A percentile compares a stretch with the other conserved stretches of the same genome.
These are phyloP conservation scores for Narthecium ossifragum DNA, from an alignment of 106 monocot species.

Conservation along the genomic window DNA sequence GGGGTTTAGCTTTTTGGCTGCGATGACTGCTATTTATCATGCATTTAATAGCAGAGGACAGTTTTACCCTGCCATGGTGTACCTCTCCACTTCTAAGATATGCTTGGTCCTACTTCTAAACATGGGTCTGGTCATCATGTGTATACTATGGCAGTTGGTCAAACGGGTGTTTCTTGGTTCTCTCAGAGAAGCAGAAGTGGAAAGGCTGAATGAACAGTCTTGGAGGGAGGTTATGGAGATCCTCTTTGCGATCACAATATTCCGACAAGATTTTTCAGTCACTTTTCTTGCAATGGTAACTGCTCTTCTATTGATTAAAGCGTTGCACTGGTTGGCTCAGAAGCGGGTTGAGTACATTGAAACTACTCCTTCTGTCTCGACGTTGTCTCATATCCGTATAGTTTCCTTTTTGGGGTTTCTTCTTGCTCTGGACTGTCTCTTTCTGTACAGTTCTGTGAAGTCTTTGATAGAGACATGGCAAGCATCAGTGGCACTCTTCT, in stretches of 20 bases:
- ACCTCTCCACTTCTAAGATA: constrained; percentile 89
- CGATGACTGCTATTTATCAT: constrained; percentile 66
- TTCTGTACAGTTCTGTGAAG: constrained; percentile 43
- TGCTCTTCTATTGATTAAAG: constrained; percentile 76
- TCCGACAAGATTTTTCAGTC: constrained; percentile 87
- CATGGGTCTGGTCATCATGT: constrained; percentile 83
- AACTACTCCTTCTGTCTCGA: constrained; percentile 80
- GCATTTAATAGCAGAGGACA: constrained; percentile 87
- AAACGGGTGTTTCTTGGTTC: constrained; percentile 75
- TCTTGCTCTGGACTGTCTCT: constrained; percentile 65
- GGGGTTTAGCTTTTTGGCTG: constrained; percentile 68
- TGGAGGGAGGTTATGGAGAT: constrained; percentile 98
- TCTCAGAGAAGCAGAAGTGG: constrained; percentile 93
- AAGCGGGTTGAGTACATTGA: constrained; percentile 96
- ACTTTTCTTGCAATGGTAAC: constrained; percentile 76
- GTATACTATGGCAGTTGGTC: constrained; percentile 66
- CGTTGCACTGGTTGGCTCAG: constrained; percentile 89
- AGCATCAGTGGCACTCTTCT: constrained; percentile 84
- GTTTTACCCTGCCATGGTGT: constrained; percentile 88
- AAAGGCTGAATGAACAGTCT: constrained; percentile 86
- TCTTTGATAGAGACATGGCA: constrained; percentile 47
- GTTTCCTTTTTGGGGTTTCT: constrained; percentile 81
- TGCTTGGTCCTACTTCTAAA: constrained; percentile 87
- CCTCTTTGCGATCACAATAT: constrained; percentile 91
- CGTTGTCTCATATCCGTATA: constrained; percentile 71